A percentile compares a stretch with the other conserved stretches of the same genome.
Conservation (phyloP, 495 filamentous ascomycete genomes). For the Paragyromitra xinjiangensis region DNA sequence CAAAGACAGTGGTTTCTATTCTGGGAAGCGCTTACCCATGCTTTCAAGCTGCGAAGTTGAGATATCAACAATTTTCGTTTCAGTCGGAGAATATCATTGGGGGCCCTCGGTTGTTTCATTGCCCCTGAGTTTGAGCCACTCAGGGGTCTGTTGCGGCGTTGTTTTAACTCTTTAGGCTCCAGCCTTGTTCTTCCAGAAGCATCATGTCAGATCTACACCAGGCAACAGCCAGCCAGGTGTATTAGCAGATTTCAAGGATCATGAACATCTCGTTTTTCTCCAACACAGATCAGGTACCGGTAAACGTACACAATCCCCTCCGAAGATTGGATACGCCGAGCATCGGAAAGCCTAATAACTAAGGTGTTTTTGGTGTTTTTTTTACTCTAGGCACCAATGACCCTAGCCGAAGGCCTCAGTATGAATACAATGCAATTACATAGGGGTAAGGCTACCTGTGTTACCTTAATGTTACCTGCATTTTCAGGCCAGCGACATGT, state of each 20-base stretch:
- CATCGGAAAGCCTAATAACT: not conserved
- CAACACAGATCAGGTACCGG: conserved; percentile 25
- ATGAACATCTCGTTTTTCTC: not conserved
- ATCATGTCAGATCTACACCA: not conserved
- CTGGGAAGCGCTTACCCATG: not conserved
- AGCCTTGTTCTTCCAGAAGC: not conserved
- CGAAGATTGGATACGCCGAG: not conserved
- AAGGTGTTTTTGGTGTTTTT: not conserved
- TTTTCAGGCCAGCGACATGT: conserved; percentile 17
- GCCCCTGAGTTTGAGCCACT: conserved; percentile 27
- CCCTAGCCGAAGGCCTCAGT: conserved; percentile 5
- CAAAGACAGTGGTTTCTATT: conserved; percentile 1
- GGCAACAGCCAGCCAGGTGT: not conserved
- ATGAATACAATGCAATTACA: conserved; percentile 10
- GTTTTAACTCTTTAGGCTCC: not conserved
- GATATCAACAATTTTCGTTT: conserved; percentile 26
- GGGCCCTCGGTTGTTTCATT: conserved; percentile 14
- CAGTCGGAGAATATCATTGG: conserved; percentile 11
- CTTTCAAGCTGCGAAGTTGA: not conserved
- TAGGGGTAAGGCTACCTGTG: conserved; percentile 12
- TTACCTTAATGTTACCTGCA: conserved; percentile 10
- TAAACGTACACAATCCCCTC: not conserved
- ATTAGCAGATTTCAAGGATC: conserved; percentile 12
- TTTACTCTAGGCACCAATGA: conserved; percentile 11
- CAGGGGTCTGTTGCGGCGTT: not conserved